Conservation (phyloP, 495 filamentous ascomycete genomes). For the Neurospora sublineolata region DNA sequence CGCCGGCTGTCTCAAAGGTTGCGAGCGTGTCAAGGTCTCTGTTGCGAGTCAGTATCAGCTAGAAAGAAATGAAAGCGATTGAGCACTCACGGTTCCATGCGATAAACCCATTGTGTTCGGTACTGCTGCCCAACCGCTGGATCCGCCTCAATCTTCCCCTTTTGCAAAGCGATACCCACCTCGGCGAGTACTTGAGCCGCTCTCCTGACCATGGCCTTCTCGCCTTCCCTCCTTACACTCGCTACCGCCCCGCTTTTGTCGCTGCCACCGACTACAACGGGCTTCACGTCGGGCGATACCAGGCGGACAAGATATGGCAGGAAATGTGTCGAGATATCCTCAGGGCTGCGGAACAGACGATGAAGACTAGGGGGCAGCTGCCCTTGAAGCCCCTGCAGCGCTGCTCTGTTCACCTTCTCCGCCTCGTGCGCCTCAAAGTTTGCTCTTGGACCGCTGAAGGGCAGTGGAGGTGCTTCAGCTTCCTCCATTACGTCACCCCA, state of each 20-base stretch:
- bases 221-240: conserved; percentile 72
- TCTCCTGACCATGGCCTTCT: conserved; percentile 66
- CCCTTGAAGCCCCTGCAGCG: conserved; percentile 40
- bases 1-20: conserved; percentile 45
- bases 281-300: conserved; percentile 79
- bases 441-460: conserved; percentile 71
- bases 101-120: conserved; percentile 64
- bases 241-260: conserved; percentile 56
- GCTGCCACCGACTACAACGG: conserved; percentile 73
- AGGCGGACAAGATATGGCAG: conserved; percentile 73
- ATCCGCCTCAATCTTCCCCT: conserved; percentile 60
- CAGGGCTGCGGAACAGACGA: conserved; percentile 64
- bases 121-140: conserved; percentile 27
- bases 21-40: conserved; percentile 54
- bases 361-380: conserved; percentile 50
- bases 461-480: conserved; percentile 43
- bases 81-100: conserved; percentile 80
- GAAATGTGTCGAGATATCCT: conserved; percentile 67
- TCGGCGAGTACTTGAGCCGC: conserved; percentile 71
- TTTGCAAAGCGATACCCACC: conserved; percentile 71
- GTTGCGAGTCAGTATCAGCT: not conserved
- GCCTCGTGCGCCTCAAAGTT: conserved; percentile 70
- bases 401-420: conserved; percentile 49
- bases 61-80: not conserved
- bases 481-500: conserved; percentile 37